Conservation (phyloP, 805 yeast species). For the Candida nemodendra region DNA sequence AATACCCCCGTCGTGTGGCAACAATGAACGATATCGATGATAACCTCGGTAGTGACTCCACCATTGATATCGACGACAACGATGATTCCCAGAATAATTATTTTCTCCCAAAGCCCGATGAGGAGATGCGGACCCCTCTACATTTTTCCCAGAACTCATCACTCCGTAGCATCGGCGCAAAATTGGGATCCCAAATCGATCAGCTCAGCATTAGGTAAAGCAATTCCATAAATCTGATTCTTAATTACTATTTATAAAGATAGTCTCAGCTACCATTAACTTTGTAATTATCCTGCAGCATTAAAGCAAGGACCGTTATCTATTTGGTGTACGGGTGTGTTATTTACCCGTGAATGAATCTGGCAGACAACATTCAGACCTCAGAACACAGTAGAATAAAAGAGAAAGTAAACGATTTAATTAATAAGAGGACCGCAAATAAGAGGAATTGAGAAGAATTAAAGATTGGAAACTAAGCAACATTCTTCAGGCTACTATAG, state of each 20-base stretch:
- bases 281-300: no score
- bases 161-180: slow-evolving; percentile 3
- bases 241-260: no score
- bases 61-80: slow-evolving; percentile 46
- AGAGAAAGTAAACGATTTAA: not conserved
- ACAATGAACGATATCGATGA: not conserved
- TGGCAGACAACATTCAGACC: slow-evolving; percentile 4
- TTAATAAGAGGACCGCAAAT: no score
- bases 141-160: slow-evolving; percentile 8
- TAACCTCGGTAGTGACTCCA: slow-evolving; percentile 33
- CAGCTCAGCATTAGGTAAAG: no score
- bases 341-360: slow-evolving; percentile 1
- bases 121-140: slow-evolving; percentile 31
- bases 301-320: not conserved
- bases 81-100: slow-evolving; percentile 51
- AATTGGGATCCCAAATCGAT: no score
- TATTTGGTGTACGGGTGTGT: slow-evolving; percentile 3
- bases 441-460: no score
- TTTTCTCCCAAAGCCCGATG: slow-evolving; percentile 48
- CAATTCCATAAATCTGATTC: no score
- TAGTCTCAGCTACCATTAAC: no score
- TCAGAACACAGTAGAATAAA: slow-evolving; percentile 2
- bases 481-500: no score
- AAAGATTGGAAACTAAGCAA: no score
- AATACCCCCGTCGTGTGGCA: no score